Conservation (phyloP, 208 protist species). For the Kentomonas sorsogonicus region DNA sequence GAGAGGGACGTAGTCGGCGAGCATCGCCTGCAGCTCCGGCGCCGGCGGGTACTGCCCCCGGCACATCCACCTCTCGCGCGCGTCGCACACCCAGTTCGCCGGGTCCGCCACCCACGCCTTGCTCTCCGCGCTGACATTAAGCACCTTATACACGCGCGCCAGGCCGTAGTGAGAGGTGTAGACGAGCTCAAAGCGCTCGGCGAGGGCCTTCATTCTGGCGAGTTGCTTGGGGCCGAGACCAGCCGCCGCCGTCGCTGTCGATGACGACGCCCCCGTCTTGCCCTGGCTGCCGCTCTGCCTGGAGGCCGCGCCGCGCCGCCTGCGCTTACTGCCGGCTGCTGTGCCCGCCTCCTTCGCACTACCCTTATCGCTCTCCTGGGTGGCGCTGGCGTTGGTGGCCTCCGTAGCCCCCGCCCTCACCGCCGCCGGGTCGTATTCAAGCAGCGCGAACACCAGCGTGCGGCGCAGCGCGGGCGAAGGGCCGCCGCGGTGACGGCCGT, state of each 20-base stretch:
- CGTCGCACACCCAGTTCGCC: slow-evolving; percentile 42
- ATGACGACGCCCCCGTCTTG: too few relatives aligned
- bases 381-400: too few relatives aligned
- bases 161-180: slow-evolving; percentile 95
- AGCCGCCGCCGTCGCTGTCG: slow-evolving; percentile 32
- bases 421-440: too few relatives aligned
- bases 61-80: slow-evolving; percentile 59
- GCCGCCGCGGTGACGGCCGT: too few relatives aligned
- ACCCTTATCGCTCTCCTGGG: neutral
- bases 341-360: neutral
- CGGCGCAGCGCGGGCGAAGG: too few relatives aligned
- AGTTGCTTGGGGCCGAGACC: slow-evolving; percentile 18
- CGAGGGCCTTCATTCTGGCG: slow-evolving; percentile 8
- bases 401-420: too few relatives aligned
- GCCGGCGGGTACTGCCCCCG: slow-evolving; percentile 68
- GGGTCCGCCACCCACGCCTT: slow-evolving; percentile 58
- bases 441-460: too few relatives aligned
- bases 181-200: slow-evolving; percentile 65
- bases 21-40: slow-evolving; percentile 57
- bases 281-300: too few relatives aligned
- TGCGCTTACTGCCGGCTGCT: too few relatives aligned
- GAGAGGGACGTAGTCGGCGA: slow-evolving; percentile 31
- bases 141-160: slow-evolving; percentile 96
- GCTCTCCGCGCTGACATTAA: slow-evolving; percentile 65
- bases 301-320: too few relatives aligned